A percentile compares a stretch with the other conserved stretches of the same genome.
These are phyloP conservation scores for Phytophthora aleatoria DNA, from an alignment of 352 stramenopile species.

Conservation along the genomic window DNA sequence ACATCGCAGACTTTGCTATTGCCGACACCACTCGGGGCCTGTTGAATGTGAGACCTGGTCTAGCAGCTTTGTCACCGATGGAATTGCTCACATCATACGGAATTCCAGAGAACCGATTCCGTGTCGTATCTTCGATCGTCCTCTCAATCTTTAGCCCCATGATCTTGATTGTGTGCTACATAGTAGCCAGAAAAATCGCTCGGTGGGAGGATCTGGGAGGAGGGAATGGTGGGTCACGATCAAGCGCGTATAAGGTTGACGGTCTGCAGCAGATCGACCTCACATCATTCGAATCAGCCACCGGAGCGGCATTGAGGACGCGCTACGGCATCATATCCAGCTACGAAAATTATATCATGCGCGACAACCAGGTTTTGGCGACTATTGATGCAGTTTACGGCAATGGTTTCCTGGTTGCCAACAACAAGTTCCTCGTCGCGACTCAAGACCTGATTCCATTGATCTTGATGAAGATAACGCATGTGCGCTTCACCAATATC, in stretches of 20 bases:
- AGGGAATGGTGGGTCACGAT: background rate
- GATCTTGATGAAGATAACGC: constrained; percentile 47
- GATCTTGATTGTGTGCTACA: constrained; percentile 30
- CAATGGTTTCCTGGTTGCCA: constrained; percentile 49
- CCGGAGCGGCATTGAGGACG: constrained; percentile 27
- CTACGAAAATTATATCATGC: constrained; percentile 40
- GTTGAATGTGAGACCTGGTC: constrained; percentile 13
- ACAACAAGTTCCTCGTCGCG: constrained; percentile 43
- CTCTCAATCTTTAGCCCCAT: constrained; percentile 34
- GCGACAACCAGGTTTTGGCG: constrained; percentile 35
- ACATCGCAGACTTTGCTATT: constrained; percentile 23
- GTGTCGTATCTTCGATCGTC: constrained; percentile 22
- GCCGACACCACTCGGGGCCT: constrained; percentile 17
- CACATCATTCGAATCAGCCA: constrained; percentile 36
- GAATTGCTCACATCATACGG: constrained; percentile 28
- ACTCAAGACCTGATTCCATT: constrained; percentile 41
- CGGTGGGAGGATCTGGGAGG: constrained; percentile 11
- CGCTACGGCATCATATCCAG: constrained; percentile 29
- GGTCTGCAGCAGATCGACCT: constrained; percentile 22
- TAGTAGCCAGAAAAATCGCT: constrained; percentile 26
- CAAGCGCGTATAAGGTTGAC: constrained; percentile 8
- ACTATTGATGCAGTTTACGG: constrained; percentile 47
- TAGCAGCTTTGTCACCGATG: constrained; percentile 32
- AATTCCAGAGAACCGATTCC: constrained; percentile 13
- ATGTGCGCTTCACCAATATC: constrained; percentile 44